Evolutionary conservation across 371 early-diverging fungal genomes (phyloP), one percentile per base, ranked within the genome.

Genomic region (Syncephalastrum racemosum): DNA sequence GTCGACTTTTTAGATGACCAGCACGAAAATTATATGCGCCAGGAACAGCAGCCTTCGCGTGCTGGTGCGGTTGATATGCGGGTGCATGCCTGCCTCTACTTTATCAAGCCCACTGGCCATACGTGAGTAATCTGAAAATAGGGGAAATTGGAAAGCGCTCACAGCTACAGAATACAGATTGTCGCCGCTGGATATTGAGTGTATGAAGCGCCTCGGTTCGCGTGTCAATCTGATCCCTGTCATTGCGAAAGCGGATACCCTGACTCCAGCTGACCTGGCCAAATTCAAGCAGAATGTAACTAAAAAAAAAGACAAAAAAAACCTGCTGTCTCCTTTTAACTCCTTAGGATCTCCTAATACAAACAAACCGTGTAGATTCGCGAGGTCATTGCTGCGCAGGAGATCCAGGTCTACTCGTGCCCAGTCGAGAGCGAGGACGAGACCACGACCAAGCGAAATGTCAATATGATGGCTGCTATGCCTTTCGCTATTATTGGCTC

Each of bases 401-500:
- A 81, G 62, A 93, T 93, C 54, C 75, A 81, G 53, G 81, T 89
- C 46, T 93, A 87, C 75, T 68, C 76, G 22, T 89, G 88, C 54
- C 83, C 90, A 16, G 66, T 90, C 20, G 91, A 94, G 56, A 88
- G 86, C 58, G 94, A 93, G 23, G 93, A 93, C 60, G 93, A 93
- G 62, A 79, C 80, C 39, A 75, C 77, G 59, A 85, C 89, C 13
- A 67, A 72, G 51, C 83, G 90, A 56, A 95, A 92, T 79, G 75
- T 73, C 68, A 86, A 81, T 70, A 93, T 93, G 53, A 77, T 91
- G 75, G 79, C 82, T 13, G 91, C 95, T 27, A 89, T 92, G 90
- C 97, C 97, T 8, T 96, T 96, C 68, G 90, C 96, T 22, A 85
- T 97, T 50, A 94, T 98, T 63, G 94, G 95, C 41, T 87, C 89